phyloP scores from a whole-genome alignment of 1,139 yeast species.

The Hansenula anomala region DNA sequence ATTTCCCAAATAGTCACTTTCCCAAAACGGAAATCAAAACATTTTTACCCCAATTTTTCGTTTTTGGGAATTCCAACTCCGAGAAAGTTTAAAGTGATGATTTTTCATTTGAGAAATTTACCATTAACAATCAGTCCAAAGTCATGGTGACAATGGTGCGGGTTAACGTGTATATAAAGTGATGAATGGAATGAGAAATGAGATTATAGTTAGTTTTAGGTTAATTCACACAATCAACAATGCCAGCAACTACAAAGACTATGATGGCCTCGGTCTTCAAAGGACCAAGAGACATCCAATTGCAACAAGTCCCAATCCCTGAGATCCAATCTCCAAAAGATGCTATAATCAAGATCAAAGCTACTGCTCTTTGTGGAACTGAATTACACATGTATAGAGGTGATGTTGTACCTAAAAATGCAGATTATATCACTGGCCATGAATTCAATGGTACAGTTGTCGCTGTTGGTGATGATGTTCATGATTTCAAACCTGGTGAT shows the following conservation, averaged over 20 bases:
- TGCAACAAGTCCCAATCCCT: conserved; percentile 43
- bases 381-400: conserved; percentile 62
- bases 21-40: background rate
- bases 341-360: conserved; percentile 47
- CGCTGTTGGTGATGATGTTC: conserved; percentile 61
- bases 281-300: conserved; percentile 42
- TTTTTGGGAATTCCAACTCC: background rate
- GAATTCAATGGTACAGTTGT: conserved; percentile 80
- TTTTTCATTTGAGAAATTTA: too few species aligned
- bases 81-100: background rate
- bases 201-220: too few species aligned
- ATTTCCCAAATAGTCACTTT: too few species aligned
- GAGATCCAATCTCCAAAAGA: conserved; percentile 35
- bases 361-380: conserved; percentile 58
- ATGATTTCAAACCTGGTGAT: conserved; percentile 64
- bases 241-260: background rate
- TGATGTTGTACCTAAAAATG: conserved; percentile 35
- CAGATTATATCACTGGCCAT: conserved; percentile 52
- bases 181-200: too few species aligned
- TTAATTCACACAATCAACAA: background rate
- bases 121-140: too few species aligned
- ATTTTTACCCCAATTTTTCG: background rate
- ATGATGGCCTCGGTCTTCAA: conserved; percentile 58
- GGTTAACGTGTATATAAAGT: too few species aligned
- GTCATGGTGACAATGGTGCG: too few species aligned